Evolutionary conservation across 169 alveolate genomes (phyloP).

Genomic region (Amoebophrya sp.): DNA sequence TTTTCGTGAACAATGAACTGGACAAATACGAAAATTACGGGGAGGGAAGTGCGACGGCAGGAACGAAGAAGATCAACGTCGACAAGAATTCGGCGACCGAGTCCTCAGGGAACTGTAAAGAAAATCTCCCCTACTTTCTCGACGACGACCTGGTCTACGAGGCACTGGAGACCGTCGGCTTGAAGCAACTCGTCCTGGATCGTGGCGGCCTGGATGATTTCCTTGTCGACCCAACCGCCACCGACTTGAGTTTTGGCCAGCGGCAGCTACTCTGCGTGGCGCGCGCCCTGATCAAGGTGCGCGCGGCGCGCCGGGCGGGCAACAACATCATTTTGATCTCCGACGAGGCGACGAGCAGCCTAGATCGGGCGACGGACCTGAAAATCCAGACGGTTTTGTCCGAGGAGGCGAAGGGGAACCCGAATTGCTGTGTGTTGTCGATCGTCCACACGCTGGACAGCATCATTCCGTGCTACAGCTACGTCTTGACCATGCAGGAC

Average conservation of each 20-base stretch:
- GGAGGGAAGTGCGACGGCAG: no score
- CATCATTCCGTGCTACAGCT: not conserved
- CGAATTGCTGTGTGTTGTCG: not conserved
- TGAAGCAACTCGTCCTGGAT: not conserved
- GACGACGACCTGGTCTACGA: not conserved
- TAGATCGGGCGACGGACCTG: not conserved
- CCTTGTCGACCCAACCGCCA: not conserved
- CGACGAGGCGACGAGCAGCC: not conserved
- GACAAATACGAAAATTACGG: not conserved
- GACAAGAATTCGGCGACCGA: no score
- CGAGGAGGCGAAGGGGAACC: not conserved
- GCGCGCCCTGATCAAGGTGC: not conserved
- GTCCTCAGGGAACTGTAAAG: no score
- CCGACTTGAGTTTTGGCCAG: not conserved
- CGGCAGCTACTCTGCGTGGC: conserved; percentile 10
- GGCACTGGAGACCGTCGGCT: conserved; percentile 1
- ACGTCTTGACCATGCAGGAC: not conserved
- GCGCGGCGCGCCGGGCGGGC: not conserved
- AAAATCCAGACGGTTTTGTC: not conserved
- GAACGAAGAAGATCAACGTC: no score
- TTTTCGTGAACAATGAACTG: not conserved
- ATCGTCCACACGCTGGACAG: conserved; percentile 23
- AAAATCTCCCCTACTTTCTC: no score
- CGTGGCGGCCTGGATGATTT: not conserved
- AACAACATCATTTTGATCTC: not conserved